Conservation (phyloP, 495 filamentous ascomycete genomes). For the Friedmanniomyces endolithicus region DNA sequence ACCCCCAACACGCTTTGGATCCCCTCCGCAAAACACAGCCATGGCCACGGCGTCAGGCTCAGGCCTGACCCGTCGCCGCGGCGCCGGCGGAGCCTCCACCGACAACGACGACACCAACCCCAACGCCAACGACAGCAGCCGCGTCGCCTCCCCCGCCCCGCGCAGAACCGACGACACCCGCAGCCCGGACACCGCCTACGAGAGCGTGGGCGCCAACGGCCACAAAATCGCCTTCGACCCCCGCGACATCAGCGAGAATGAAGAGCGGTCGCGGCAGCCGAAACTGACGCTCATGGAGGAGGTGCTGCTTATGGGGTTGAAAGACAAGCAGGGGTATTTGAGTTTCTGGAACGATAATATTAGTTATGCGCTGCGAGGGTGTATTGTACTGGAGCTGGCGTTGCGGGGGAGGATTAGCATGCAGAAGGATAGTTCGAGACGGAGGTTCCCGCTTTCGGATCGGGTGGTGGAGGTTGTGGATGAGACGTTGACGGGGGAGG, state of each 20-base stretch:
- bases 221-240: conserved; percentile 99
- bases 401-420: conserved; percentile 94
- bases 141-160: conserved; percentile 56
- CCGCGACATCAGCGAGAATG: conserved; percentile 90
- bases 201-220: conserved; percentile 74
- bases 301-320: conserved; percentile 82
- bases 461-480: conserved; percentile 92
- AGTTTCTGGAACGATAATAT: conserved; percentile 99
- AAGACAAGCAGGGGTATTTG: conserved; percentile 98
- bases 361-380: conserved; percentile 90
- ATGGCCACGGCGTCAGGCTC: conserved; percentile 27
- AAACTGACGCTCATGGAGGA: conserved; percentile 99
- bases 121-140: conserved; percentile 50
- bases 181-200: conserved; percentile 79
- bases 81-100: conserved; percentile 45
- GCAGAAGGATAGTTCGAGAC: conserved; percentile 88
- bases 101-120: conserved; percentile 29
- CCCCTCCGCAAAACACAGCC: neutral
- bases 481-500: conserved; percentile 92
- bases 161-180: conserved; percentile 47
- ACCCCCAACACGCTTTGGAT: neutral
- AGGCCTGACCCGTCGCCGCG: conserved; percentile 66
- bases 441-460: conserved; percentile 85
- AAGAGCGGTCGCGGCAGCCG: conserved; percentile 91
- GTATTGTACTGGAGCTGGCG: conserved; percentile 93